Evolutionary conservation across 441 rosid species (phyloP).

Genomic region (Mallotus japonicus): DNA sequence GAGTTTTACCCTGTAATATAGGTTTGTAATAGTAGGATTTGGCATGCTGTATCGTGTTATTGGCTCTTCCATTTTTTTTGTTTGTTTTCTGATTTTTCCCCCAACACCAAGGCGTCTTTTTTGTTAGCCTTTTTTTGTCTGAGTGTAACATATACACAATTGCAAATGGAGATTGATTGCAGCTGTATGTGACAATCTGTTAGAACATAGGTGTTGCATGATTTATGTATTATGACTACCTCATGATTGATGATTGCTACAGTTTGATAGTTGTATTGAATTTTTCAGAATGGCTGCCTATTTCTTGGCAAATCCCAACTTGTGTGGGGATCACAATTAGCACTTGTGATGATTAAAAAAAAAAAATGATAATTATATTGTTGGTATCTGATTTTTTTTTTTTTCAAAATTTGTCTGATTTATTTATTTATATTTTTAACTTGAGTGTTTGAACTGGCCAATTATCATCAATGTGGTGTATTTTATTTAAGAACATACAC

Average conservation of each 20-base stretch:
- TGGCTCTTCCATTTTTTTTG: conserved; percentile 14
- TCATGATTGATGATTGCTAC: conserved; percentile 18
- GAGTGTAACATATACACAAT: conserved; percentile 16
- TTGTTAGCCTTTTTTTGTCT: conserved; percentile 33
- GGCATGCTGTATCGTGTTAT: conserved; percentile 29
- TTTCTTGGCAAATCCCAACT: too few species aligned
- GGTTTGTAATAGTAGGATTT: conserved; percentile 39
- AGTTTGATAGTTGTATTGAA: not conserved
- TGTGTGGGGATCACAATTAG: too few species aligned
- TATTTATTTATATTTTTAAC: too few species aligned
- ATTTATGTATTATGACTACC: conserved; percentile 13
- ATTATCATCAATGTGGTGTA: too few species aligned
- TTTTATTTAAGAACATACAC: too few species aligned
- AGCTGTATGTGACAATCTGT: not conserved
- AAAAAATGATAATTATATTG: too few species aligned
- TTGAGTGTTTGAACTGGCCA: too few species aligned
- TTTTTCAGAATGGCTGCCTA: too few species aligned
- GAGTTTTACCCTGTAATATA: conserved; percentile 34
- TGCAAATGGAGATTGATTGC: conserved; percentile 11
- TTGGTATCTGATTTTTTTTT: too few species aligned
- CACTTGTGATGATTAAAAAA: too few species aligned
- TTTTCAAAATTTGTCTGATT: too few species aligned
- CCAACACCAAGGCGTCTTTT: conserved; percentile 38
- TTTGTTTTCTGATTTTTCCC: not conserved
- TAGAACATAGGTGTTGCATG: conserved; percentile 20